Base-by-base conservation (phyloP, 345 rosid genomes). In the Moricandia arvensis region DNA sequence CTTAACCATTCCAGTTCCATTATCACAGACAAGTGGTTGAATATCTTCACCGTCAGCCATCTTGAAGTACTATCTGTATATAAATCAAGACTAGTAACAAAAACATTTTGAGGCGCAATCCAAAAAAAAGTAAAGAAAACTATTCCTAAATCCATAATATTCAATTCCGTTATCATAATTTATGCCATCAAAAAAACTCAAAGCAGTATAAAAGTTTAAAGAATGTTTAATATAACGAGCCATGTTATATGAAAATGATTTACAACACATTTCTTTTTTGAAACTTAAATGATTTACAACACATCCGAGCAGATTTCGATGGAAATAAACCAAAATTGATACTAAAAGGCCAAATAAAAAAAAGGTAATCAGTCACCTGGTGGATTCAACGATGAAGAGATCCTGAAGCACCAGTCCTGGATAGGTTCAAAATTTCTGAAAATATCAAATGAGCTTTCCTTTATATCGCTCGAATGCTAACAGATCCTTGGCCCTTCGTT, bases 1-100 rank as follows among this genome's bases (percentile, higher is more conserved):
- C 73, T 75, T 75, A 68, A 75, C 79, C 79, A 75, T 75, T 59
- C 79, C 79, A 11, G 79, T 75, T 80, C 69, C 80, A 53, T 77
- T 69, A n/a, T 77, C 76, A 47, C 60, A 68, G 43, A 80, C 76
- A 59, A 75, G 79, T 66, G 78, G 72, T 70, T 66, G 75, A 59
- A 68, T 68, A 45, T 57, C 71, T 69, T 73, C 69, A 29, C 61
- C 51, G 66, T 72, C 76, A 51, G 74, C 79, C 79, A 75, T 75
- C 45, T 72, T 51, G 53, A 21, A 26, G 61, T 8, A 15, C 18
- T 33, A 35, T 35, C 41, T 75, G 24, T 24, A 49, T 66, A 24
- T 66, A 31, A 63, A 73, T 63, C 75, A 73, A 63, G 43, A 53
- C 54, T n/a, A 5, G 51, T 62, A 13, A 72, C 61, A 63, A 49